Evolutionary conservation across 768 basidiomycete species (phyloP), one percentile per base, ranked within the genome.

Genomic region (Kwoniella newhampshirensis): DNA sequence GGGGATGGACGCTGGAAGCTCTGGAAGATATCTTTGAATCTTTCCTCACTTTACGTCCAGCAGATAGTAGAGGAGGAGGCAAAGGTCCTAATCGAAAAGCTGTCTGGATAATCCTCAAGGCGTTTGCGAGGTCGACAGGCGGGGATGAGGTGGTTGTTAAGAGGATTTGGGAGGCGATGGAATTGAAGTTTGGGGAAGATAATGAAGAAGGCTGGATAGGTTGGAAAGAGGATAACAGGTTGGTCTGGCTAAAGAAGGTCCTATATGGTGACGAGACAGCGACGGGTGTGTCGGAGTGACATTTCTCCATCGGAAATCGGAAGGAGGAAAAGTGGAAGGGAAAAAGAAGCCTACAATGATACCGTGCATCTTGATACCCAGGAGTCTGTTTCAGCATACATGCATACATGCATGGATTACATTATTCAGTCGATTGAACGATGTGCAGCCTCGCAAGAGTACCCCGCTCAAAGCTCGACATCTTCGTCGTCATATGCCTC

Each of bases 401-500:
- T 50, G 35, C 32, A 17, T 37, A 50, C 5, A 23, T 46, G n/a
- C 20, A 32, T 36, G 32, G 4, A 49, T 49, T 8, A 13, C 30
- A 36, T 25, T 11, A 11, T 13, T 37, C 36, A n/a, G n/a, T 37
- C n/a, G n/a, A n/a, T n/a, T n/a, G n/a, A n/a, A n/a, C n/a, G 6
- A 9, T 30, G 47, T 30, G 32, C 13, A 43, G 21, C 11, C 42
- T 37, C 36, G 9, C 7, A 13, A 39, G 18, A 23, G 4, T 37
- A 5, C 6, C n/a, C 18, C 26, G n/a, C 18, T 45, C 54, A 71
- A 23, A 94, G 77, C 67, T 90, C 88, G 59, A 86, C 85, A 73
- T 96, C 93, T 75, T 92, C 91, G 69, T 96, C 93, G 69, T 94
- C 92, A 60, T 96, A 96, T 23, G 89, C 86, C 76, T 96, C 93